phyloP scores from a whole-genome alignment of 1,284 basidiomycete genomes.

The Wallemia mellicola region DNA sequence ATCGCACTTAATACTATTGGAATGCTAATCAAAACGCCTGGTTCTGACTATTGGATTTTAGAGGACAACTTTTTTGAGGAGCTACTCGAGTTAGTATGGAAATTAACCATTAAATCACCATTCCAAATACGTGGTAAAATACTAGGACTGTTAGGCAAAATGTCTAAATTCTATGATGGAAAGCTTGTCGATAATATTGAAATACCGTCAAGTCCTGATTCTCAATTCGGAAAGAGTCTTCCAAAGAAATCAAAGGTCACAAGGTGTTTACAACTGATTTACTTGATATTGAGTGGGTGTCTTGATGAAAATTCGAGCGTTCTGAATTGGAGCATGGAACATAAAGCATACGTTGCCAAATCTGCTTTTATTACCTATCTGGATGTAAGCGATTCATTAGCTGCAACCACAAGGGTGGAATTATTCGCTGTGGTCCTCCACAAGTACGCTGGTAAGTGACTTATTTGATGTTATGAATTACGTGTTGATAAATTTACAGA shows the following conservation, averaged over 20 bases:
- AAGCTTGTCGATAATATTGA: neutral
- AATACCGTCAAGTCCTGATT: neutral
- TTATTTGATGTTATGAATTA: conserved; percentile 62
- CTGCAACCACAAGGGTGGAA: neutral
- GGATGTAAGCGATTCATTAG: neutral
- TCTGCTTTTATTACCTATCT: neutral
- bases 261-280: neutral
- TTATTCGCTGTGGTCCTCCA: conserved; percentile 19
- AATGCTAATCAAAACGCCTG: neutral
- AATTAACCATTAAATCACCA: neutral
- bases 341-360: neutral
- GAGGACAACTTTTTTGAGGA: neutral
- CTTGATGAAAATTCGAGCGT: neutral
- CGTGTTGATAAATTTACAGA: conserved; percentile 26
- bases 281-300: neutral
- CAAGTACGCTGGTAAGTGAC: conserved; percentile 64
- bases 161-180: neutral
- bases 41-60: neutral
- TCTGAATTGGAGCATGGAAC: neutral
- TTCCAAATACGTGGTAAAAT: neutral
- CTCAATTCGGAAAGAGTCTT: neutral
- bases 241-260: neutral
- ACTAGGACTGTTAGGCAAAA: neutral
- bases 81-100: neutral
- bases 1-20: neutral